Conservation (phyloP, 345 rosid genomes). For the Rubroshorea leprosula region DNA sequence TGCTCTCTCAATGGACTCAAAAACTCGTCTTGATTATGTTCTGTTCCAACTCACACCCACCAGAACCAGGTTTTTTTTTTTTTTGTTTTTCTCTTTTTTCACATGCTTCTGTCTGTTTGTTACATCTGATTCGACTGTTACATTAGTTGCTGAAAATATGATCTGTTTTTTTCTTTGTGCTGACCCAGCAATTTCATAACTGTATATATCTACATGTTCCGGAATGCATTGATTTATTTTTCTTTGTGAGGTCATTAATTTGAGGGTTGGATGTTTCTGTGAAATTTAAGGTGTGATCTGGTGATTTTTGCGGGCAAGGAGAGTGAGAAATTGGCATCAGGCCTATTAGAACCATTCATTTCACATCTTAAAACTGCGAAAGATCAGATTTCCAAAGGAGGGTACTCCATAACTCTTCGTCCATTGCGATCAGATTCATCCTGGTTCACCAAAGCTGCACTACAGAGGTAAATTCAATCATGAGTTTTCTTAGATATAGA, state of each 20-base stretch:
- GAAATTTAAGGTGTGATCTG: conserved; percentile 69
- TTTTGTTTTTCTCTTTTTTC: not conserved
- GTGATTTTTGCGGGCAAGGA: conserved; percentile 64
- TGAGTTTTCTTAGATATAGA: not conserved
- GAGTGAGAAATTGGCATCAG: conserved; percentile 86
- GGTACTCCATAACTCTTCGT: conserved; percentile 79
- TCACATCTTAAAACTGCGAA: conserved; percentile 69
- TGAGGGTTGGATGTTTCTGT: not conserved
- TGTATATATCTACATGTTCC: not conserved
- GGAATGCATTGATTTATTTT: not conserved
- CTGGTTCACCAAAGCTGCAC: conserved; percentile 92
- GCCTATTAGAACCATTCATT: conserved; percentile 77
- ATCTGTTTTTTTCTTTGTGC: not conserved
- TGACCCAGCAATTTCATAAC: too few species aligned
- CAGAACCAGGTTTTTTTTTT: conserved; percentile 67
- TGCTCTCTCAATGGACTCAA: conserved; percentile 53
- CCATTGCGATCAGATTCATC: conserved; percentile 39
- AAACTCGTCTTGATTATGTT: conserved; percentile 72
- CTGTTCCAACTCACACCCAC: conserved; percentile 97
- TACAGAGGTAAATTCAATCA: conserved; percentile 51
- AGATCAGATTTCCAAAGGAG: conserved; percentile 89
- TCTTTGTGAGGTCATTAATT: conserved; percentile 4
- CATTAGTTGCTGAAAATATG: not conserved
- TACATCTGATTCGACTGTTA: not conserved
- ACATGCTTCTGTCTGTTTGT: not conserved